Conservation (phyloP, 176 grass and related monocot genomes). For the Cymbopogon citratus region DNA sequence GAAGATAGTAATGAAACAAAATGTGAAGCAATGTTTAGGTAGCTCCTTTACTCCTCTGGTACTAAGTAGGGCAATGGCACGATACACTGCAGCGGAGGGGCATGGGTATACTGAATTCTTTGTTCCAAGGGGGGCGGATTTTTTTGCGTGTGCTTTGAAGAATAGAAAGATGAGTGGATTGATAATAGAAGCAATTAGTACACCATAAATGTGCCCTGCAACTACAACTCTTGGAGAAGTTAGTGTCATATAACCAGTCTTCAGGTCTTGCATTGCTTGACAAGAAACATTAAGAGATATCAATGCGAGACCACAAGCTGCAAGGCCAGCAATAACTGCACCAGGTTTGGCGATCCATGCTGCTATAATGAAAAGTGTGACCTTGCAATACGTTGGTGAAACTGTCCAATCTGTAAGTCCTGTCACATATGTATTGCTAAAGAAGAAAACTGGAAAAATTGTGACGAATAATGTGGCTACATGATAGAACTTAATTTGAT, state of each 20-base stretch:
- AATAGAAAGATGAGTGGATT: constrained; percentile 27
- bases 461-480: constrained; percentile 11
- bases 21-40: constrained; percentile 3
- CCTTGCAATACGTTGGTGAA: constrained; percentile 19
- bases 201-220: constrained; percentile 31
- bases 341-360: constrained; percentile 32
- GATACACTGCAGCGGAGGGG: constrained; percentile 8
- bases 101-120: constrained; percentile 5
- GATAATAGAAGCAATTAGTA: constrained; percentile 11
- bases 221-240: constrained; percentile 40
- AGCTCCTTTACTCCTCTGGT: constrained; percentile 35
- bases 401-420: constrained; percentile 54
- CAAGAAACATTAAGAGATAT: constrained; percentile 32
- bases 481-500: constrained; percentile 42
- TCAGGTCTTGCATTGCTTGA: constrained; percentile 44
- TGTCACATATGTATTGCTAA: constrained; percentile 43
- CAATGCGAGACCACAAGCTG: constrained; percentile 22
- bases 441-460: constrained; percentile 11
- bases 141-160: not conserved
- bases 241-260: constrained; percentile 47
- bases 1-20: constrained; percentile 2
- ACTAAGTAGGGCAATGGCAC: constrained; percentile 23
- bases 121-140: not conserved
- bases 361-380: constrained; percentile 38
- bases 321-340: constrained; percentile 35